Evolutionary conservation across 108 stramenopile genomes (phyloP), one percentile per base, ranked within the genome.

Genomic region (Parmales sp.): DNA sequence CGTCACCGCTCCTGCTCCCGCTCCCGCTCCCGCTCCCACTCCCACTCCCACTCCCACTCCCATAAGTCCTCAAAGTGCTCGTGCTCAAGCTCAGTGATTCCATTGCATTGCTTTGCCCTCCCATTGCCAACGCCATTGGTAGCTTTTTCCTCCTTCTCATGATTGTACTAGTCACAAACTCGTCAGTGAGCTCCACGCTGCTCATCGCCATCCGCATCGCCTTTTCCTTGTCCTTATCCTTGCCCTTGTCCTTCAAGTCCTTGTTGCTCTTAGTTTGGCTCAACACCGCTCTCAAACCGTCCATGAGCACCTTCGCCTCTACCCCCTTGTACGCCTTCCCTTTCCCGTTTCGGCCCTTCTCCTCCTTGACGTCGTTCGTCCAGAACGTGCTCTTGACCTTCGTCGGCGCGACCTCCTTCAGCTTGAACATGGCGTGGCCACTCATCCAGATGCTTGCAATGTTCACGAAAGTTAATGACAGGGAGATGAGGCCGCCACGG

Each of bases 401-500:
- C 13, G 76, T 50, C 51, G 78, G 83, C 38, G 68, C 74, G 18
- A 72, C 78, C 65, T 88, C 84, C 71, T 87, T 87, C 67, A 87
- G 66, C 4, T 49, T 39, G 68, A 89, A 89, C 81, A 89, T 83
- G 63, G 79, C 19, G 0, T 79, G 72, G 18, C 80, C 78, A 9
- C 75, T 38, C 18, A 80, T 51, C 77, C 83, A 85, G 69, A 90
- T 87, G 64, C 79, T 77, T 2, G 76, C 50, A 69, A 90, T 88
- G 70, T 90, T 90, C 38, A 82, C 78, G 26, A 88, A 37, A 6
- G 89, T 88, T 2, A 90, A 64, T 13, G 37, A 19, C 67, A 90
- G 75, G 45, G 70, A 72, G 49, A 80, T 68, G 6, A 44, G 26
- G 0, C 74, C 84, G 54, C 67, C 49, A 20, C 34, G 4, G 43